Percentiles rank a stretch among this genome's conserved stretches.
These are phyloP conservation scores for Uronychia setigera DNA, from an alignment of 73 alveolate genomes.

Conservation along the genomic window DNA sequence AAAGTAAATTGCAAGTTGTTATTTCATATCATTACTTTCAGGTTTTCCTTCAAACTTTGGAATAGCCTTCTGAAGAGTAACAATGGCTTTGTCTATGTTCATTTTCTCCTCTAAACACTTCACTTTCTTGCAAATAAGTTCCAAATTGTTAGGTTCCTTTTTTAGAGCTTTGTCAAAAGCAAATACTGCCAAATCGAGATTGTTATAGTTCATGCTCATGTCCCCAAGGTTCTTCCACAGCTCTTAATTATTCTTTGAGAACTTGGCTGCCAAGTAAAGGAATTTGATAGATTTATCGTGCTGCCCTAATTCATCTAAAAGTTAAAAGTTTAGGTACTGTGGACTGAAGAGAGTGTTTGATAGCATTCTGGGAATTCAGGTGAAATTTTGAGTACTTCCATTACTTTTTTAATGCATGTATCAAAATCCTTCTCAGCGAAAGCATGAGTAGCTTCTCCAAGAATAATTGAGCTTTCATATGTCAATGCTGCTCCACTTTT, in stretches of 20 bases:
- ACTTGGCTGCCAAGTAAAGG: conserved; percentile 1
- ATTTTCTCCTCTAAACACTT: background rate
- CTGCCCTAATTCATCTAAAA: background rate
- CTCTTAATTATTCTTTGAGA: background rate
- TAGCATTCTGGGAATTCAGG: background rate
- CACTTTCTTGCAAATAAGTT: background rate
- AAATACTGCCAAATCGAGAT: background rate
- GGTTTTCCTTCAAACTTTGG: background rate
- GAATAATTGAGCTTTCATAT: background rate
- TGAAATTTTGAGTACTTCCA: background rate
- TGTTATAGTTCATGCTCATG: background rate
- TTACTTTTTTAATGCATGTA: background rate
- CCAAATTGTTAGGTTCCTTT: background rate
- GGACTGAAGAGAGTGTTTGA: background rate
- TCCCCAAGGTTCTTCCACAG: background rate
- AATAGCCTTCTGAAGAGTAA: background rate
- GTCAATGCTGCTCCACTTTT: no score
- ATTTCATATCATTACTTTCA: background rate
- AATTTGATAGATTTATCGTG: background rate
- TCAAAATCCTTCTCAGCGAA: background rate
- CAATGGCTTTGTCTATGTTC: background rate
- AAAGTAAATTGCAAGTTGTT: background rate
- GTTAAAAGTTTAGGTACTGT: background rate
- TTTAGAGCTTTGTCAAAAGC: background rate
- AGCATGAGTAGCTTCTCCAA: background rate